phyloP scores from a whole-genome alignment of 1,284 basidiomycete genomes.

The Apiotrichum brassicae region DNA sequence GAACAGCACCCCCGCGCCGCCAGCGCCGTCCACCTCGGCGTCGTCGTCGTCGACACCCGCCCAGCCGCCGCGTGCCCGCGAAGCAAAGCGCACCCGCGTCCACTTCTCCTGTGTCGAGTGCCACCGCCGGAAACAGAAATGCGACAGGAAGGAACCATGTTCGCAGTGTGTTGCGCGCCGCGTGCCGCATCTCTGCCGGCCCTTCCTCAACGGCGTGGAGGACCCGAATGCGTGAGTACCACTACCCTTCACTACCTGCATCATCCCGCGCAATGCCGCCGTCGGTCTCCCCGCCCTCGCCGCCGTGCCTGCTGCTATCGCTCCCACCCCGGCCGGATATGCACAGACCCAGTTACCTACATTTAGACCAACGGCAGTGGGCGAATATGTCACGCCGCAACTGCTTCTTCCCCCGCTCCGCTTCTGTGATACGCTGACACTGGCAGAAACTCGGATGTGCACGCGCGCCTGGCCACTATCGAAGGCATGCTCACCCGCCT shows the following conservation, averaged over 20 bases:
- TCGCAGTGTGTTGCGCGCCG: slow-evolving; percentile 47
- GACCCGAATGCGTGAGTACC: slow-evolving; percentile 43
- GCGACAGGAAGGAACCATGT: slow-evolving; percentile 46
- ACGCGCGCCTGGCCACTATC: slow-evolving; percentile 43
- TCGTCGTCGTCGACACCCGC: no score
- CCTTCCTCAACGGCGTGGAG: slow-evolving; percentile 49
- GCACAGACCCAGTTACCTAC: no score
- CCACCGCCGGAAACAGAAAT: slow-evolving; percentile 47
- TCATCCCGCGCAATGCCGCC: background rate
- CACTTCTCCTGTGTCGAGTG: slow-evolving; percentile 47
- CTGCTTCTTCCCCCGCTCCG: no score
- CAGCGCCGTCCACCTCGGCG: no score
- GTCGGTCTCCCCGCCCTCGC: background rate
- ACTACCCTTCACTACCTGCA: background rate
- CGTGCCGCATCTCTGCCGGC: slow-evolving; percentile 48
- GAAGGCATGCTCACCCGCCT: slow-evolving; percentile 43
- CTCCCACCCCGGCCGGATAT: no score
- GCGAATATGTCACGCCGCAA: no score
- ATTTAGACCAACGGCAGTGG: no score
- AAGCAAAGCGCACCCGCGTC: slow-evolving; percentile 43
- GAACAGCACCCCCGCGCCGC: no score
- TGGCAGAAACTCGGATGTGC: slow-evolving; percentile 45
- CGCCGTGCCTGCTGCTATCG: no score
- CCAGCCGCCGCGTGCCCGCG: slow-evolving; percentile 10
- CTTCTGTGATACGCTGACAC: no score